phyloP scores from a whole-genome alignment of 2,329 filamentous ascomycete species.

The Shiraia bambusicola region DNA sequence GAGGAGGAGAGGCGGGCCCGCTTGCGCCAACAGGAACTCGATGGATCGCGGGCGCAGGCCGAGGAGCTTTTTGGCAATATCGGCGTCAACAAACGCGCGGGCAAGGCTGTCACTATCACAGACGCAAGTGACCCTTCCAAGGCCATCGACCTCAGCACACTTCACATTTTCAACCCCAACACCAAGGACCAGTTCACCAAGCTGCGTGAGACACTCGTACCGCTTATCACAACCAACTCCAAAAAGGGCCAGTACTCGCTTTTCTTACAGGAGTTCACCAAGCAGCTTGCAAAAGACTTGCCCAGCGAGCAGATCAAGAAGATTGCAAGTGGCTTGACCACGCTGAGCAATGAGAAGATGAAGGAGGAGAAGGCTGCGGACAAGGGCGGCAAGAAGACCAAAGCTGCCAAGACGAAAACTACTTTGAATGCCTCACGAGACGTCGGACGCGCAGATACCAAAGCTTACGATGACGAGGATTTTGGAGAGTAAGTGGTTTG shows the following conservation, averaged over 20 bases:
- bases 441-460: conserved; percentile 66
- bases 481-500: conserved; percentile 74
- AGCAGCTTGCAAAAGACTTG: conserved; percentile 83
- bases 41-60: conserved; percentile 84
- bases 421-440: conserved; percentile 68
- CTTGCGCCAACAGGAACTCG: conserved; percentile 77
- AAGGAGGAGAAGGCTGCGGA: conserved; percentile 95
- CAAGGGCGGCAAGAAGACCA: conserved; percentile 94
- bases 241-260: conserved; percentile 90
- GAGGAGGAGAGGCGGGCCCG: conserved; percentile 73
- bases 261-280: conserved; percentile 88
- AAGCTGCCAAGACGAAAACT: conserved; percentile 94
- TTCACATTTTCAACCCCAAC: conserved; percentile 84
- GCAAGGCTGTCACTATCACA: conserved; percentile 66
- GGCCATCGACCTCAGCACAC: conserved; percentile 75
- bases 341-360: conserved; percentile 95
- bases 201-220: conserved; percentile 75
- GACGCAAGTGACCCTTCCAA: conserved; percentile 73
- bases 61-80: conserved; percentile 85
- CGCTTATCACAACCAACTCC: conserved; percentile 70
- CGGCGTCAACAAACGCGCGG: conserved; percentile 70
- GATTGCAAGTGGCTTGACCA: conserved; percentile 82
- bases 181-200: conserved; percentile 84
- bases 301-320: conserved; percentile 96
- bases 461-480: conserved; percentile 77